Evolutionary conservation across 495 filamentous ascomycete species (phyloP).

Genomic region (Bathelium albidoporum): DNA sequence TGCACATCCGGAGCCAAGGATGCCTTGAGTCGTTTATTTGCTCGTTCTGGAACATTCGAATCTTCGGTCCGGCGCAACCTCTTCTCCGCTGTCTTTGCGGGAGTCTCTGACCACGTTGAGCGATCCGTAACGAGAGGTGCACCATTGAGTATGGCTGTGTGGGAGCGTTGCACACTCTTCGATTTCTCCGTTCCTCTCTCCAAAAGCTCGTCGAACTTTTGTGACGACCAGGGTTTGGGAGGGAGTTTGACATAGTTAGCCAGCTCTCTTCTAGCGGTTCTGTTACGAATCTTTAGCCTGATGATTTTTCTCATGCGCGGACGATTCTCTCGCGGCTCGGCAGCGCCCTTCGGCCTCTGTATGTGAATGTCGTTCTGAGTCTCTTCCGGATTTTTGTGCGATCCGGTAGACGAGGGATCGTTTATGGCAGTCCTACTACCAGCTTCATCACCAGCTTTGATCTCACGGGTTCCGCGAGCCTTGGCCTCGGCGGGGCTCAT

Average conservation of each 20-base stretch:
- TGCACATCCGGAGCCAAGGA: constrained; percentile 6
- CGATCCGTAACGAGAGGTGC: background rate
- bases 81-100: constrained; percentile 15
- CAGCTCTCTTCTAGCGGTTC: background rate
- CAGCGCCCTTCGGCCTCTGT: background rate
- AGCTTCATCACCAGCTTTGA: background rate
- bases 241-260: background rate
- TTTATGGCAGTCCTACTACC: background rate
- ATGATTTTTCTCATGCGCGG: constrained; percentile 1
- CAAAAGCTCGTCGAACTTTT: background rate
- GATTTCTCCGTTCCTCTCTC: constrained; percentile 9
- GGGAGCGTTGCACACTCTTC: constrained; percentile 7
- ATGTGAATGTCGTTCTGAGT: background rate
- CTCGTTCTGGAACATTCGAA: background rate
- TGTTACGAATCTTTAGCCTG: background rate
- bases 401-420: background rate
- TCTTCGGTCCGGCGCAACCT: constrained; percentile 17
- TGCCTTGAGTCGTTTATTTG: constrained; percentile 18
- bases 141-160: background rate
- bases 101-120: background rate
- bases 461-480: background rate
- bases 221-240: background rate
- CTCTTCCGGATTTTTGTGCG: background rate
- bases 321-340: background rate
- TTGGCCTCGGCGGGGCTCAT: background rate